Percentiles rank a stretch among this genome's conserved stretches.
phyloP scores from a whole-genome alignment of 106 monocot genomes.

The Acorus gramineus region DNA sequence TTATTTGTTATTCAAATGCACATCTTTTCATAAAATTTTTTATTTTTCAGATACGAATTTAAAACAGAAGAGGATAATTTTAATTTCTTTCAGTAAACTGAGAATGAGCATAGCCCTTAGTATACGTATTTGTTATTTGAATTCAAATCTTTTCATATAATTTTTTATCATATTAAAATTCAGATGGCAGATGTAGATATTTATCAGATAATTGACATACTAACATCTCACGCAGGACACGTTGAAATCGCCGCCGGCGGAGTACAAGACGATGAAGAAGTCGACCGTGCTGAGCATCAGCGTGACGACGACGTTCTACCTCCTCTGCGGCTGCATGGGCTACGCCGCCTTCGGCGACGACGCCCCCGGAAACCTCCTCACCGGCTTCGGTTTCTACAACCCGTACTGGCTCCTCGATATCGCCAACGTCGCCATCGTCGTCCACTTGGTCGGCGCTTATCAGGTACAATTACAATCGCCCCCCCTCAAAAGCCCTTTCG shows the following conservation, averaged over 20 bases:
- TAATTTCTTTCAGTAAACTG: no score
- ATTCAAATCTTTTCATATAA: neutral
- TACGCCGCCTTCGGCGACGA: constrained; percentile 50
- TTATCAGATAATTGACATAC: no score
- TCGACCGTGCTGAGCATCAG: constrained; percentile 28
- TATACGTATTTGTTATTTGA: neutral
- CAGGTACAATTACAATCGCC: constrained; percentile 17
- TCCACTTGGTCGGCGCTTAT: constrained; percentile 53
- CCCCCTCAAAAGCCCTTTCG: no score
- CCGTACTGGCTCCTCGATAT: constrained; percentile 57
- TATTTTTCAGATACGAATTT: no score
- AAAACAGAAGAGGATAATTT: no score
- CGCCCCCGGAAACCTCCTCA: constrained; percentile 46
- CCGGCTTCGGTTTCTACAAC: constrained; percentile 52
- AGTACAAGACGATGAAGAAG: constrained; percentile 53
- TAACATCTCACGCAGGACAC: constrained; percentile 26
- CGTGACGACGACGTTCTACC: constrained; percentile 41
- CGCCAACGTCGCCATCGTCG: constrained; percentile 39
- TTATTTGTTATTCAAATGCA: neutral
- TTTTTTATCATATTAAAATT: neutral
- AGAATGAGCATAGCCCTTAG: neutral
- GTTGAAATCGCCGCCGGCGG: constrained; percentile 49
- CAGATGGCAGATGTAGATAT: no score
- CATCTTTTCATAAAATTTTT: no score
- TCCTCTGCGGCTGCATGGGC: constrained; percentile 53